Conservation (phyloP, 345 rosid species). For the Citrus cavaleriei region DNA sequence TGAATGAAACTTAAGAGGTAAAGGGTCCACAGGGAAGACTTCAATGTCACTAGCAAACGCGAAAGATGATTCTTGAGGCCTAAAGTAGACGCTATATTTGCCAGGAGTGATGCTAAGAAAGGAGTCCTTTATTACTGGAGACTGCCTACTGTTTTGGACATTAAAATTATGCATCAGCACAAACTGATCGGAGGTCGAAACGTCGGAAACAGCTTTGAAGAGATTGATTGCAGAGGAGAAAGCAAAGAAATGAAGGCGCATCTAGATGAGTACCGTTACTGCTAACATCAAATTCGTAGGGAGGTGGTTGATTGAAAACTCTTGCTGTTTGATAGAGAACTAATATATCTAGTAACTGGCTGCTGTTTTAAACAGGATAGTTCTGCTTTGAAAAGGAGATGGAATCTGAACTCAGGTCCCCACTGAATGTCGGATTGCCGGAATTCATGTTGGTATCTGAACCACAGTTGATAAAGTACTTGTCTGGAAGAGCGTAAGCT, state of each 20-base stretch:
- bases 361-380: conserved; percentile 2
- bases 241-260: conserved; percentile 45
- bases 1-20: conserved; percentile 25
- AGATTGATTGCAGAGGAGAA: conserved; percentile 21
- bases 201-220: conserved; percentile 31
- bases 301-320: conserved; percentile 28
- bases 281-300: conserved; percentile 29
- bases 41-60: conserved; percentile 21
- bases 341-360: background rate
- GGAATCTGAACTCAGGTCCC: conserved; percentile 31
- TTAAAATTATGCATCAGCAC: conserved; percentile 26
- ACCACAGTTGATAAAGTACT: conserved; percentile 57
- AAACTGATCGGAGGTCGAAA: conserved; percentile 29
- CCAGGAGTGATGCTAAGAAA: conserved; percentile 21
- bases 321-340: conserved; percentile 47
- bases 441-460: conserved; percentile 15
- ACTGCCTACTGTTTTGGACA: background rate
- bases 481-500: conserved; percentile 26
- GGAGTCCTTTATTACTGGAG: conserved; percentile 40
- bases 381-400: conserved; percentile 14
- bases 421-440: conserved; percentile 16
- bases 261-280: conserved; percentile 27
- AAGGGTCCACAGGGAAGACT: conserved; percentile 30
- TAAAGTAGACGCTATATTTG: background rate
- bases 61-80: too few species aligned